phyloP scores from a whole-genome alignment of 1,139 yeast species.

The Maudiozyma humilis region DNA sequence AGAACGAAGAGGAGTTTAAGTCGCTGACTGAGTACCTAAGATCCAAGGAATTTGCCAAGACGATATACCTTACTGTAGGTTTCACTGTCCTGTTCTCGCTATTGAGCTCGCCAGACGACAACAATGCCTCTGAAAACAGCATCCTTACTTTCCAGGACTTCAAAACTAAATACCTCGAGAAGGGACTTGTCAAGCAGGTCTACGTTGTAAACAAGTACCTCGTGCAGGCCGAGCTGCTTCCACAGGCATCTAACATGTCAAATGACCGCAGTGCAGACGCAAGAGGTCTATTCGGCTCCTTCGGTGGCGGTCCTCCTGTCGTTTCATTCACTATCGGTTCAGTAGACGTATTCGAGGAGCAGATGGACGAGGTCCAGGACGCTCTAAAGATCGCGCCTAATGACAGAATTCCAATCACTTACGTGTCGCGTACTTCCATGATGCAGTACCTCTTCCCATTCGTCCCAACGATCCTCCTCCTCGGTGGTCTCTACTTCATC shows the following conservation, averaged over 20 bases:
- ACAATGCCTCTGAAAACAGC: constrained; percentile 26
- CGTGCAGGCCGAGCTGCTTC: constrained; percentile 71
- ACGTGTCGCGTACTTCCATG: constrained; percentile 58
- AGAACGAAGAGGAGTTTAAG: constrained; percentile 24
- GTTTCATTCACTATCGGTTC: constrained; percentile 80
- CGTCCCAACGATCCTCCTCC: constrained; percentile 71
- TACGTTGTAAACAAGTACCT: constrained; percentile 66
- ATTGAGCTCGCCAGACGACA: constrained; percentile 23
- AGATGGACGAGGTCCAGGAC: constrained; percentile 67
- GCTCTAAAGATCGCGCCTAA: constrained; percentile 52
- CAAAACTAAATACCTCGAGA: constrained; percentile 70
- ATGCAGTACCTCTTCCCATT: constrained; percentile 61
- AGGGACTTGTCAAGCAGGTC: constrained; percentile 71
- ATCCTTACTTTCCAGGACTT: constrained; percentile 86
- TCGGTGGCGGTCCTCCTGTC: constrained; percentile 23
- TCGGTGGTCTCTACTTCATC: constrained; percentile 80
- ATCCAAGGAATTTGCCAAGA: constrained; percentile 35
- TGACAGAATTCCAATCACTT: constrained; percentile 78
- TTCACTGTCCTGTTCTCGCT: constrained; percentile 33
- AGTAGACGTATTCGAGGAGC: constrained; percentile 82
- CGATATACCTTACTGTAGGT: constrained; percentile 34
- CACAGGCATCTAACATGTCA: constrained; percentile 37
- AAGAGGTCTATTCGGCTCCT: constrained; percentile 7
- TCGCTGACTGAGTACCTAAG: constrained; percentile 32
- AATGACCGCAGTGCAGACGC: constrained; percentile 3